Evolutionary conservation across 495 filamentous ascomycete genomes (phyloP), one percentile per base, ranked within the genome.

Genomic region (Ramalina intermedia): DNA sequence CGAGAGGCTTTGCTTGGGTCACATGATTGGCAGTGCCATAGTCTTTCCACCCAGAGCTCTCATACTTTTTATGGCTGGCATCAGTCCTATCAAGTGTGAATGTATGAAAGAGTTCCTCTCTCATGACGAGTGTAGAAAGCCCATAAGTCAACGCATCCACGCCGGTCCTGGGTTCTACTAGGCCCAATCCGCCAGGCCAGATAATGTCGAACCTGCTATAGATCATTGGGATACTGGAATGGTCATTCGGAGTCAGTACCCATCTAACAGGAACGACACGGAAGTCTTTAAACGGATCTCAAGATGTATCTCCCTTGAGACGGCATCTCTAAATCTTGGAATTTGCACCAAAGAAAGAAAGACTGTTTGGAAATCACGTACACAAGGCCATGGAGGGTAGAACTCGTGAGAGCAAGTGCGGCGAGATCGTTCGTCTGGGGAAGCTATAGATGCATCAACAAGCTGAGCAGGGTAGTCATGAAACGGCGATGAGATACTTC

Each of bases 121-220:
- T 81, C 70, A 87, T 81, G 16, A 85, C 85, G 50, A 96, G 68
- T 0, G 90, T 95, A 13, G 87, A 79, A 13, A 96, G 69, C 2
- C 89, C 89, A 61, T 93, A 93, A 0, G 90, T 93, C 17, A 95
- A 75, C 37, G 90, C 88, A 69, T 94, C 89, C 26, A 95, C 86
- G 37, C 84, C 86, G 24, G 78, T 75, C 12, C 80, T 73, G 43
- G 83, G 76, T 49, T 85, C 80, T 4, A 76, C 69, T 2, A 76
- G 65, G 18, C 73, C 66, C 40, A 74, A 67, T 6, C 73, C 76
- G 54, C 93, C 86, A 0, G 89, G 90, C 89, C 89, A 96, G 37
- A 91, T 82, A 52, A 95, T 94, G 60, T 94, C 86, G 61, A 96
- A 95, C 23, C 85, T 79, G 1, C 85, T 84, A 62, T 96, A 96